These are phyloP conservation scores for Trametes sanguinea DNA, from an alignment of 768 basidiomycete genomes.

Conservation along the genomic window DNA sequence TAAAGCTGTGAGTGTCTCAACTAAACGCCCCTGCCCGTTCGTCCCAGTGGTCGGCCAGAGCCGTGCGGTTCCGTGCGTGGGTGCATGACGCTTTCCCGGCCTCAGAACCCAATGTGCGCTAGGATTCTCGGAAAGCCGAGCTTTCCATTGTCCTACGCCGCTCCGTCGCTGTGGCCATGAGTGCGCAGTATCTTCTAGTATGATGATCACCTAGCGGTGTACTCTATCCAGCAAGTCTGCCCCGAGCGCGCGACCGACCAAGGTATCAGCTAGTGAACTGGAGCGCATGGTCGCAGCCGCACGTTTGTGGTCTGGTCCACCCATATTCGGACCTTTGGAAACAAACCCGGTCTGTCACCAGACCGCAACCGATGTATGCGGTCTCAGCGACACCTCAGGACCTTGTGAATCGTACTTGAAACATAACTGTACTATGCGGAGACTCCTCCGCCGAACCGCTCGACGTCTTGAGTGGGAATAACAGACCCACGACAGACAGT, in stretches of 20 bases:
- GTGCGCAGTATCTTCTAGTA: not conserved
- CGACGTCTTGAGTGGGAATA: not conserved
- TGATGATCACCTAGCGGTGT: not conserved
- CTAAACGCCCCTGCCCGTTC: not conserved
- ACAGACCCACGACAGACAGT: not conserved
- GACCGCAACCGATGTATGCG: too few species aligned
- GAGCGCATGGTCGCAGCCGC: not conserved
- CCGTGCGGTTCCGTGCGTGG: not conserved
- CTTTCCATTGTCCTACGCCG: not conserved
- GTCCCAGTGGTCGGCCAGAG: not conserved
- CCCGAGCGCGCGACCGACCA: not conserved
- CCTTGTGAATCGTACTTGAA: too few species aligned
- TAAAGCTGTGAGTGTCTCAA: constrained; percentile 17
- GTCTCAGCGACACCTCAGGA: too few species aligned
- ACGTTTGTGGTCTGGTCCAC: not conserved
- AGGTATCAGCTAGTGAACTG: too few species aligned
- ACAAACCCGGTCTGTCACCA: too few species aligned
- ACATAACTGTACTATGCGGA: too few species aligned
- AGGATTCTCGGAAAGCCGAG: not conserved
- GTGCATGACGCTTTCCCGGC: too few species aligned
- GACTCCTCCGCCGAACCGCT: not conserved
- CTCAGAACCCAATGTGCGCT: not conserved
- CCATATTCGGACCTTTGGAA: too few species aligned
- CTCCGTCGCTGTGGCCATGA: not conserved
- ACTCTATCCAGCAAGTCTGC: not conserved